A percentile compares a stretch with the other conserved stretches of the same genome.
Evolutionary conservation across 768 basidiomycete species (phyloP).

Genomic region (Psilocybe subaeruginosa): DNA sequence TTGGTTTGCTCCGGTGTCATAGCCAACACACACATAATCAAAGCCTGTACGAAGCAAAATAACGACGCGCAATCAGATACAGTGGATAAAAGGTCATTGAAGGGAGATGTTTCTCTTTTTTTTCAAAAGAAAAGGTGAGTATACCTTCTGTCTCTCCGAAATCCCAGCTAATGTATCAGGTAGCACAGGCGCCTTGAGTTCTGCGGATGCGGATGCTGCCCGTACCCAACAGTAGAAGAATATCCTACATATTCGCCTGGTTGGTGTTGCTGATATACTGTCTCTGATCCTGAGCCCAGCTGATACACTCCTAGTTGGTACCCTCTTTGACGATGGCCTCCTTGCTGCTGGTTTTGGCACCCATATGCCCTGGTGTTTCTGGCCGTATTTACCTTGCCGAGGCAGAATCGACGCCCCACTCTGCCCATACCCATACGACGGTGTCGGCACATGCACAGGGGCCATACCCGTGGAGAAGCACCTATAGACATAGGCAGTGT

Average conservation of each 20-base stretch:
- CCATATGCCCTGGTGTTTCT: slow-evolving; percentile 8
- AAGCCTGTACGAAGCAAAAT: slow-evolving; percentile 41
- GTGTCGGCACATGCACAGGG: slow-evolving; percentile 26
- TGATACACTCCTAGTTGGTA: slow-evolving; percentile 7
- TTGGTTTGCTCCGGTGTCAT: slow-evolving; percentile 89
- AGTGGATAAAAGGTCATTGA: too few species aligned
- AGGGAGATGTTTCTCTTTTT: too few species aligned
- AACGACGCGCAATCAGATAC: neutral
- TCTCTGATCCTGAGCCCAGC: neutral
- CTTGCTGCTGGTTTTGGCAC: slow-evolving; percentile 1
- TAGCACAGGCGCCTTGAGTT: slow-evolving; percentile 31
- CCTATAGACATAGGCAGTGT: slow-evolving; percentile 29
- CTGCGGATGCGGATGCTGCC: slow-evolving; percentile 18
- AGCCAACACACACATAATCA: slow-evolving; percentile 77
- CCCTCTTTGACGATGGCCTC: slow-evolving; percentile 12
- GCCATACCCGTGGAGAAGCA: neutral
- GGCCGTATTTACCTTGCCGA: slow-evolving; percentile 12
- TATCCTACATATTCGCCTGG: slow-evolving; percentile 23
- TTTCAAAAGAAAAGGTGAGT: neutral
- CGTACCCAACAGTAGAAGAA: slow-evolving; percentile 18
- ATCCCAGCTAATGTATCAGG: slow-evolving; percentile 60
- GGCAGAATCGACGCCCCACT: slow-evolving; percentile 15
- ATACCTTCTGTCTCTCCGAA: slow-evolving; percentile 71
- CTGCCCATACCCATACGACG: slow-evolving; percentile 27
- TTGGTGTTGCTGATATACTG: neutral